Conservation (phyloP, 2,329 filamentous ascomycete species). For the Fusarium robinianum region DNA sequence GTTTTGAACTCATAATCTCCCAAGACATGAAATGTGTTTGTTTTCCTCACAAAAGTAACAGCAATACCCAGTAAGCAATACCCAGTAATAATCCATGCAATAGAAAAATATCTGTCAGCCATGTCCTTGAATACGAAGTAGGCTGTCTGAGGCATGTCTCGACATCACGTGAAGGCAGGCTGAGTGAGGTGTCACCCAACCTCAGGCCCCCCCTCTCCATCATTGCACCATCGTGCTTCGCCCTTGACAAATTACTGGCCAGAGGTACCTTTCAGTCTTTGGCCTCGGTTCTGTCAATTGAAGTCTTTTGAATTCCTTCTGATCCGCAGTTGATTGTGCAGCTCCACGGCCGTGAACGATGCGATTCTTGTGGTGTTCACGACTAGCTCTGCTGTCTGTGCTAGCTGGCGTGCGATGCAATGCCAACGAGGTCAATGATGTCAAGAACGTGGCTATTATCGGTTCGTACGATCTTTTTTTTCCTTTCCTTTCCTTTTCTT, state of each 20-base stretch:
- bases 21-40: too few species aligned
- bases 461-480: conserved; percentile 35
- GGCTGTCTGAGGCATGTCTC: not conserved
- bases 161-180: conserved; percentile 6
- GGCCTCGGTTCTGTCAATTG: too few species aligned
- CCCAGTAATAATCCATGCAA: too few species aligned
- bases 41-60: too few species aligned
- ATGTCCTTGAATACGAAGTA: not conserved
- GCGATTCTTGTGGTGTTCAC: conserved; percentile 17
- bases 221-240: not conserved
- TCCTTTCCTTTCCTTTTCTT: not conserved
- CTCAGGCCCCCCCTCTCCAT: conserved; percentile 1
- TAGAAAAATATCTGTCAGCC: not conserved
- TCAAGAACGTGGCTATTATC: conserved; percentile 45
- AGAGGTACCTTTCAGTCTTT: too few species aligned
- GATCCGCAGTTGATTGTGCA: not conserved
- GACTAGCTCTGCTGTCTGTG: conserved; percentile 26
- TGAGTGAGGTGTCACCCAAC: conserved; percentile 1
- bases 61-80: too few species aligned
- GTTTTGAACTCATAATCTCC: too few species aligned
- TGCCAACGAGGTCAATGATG: conserved; percentile 14
- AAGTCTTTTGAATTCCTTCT: not conserved
- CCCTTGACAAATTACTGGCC: too few species aligned
- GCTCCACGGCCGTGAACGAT: conserved; percentile 13
- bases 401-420: conserved; percentile 16